Conservation (phyloP, 352 stramenopile genomes). For the Globisporangium polare region DNA sequence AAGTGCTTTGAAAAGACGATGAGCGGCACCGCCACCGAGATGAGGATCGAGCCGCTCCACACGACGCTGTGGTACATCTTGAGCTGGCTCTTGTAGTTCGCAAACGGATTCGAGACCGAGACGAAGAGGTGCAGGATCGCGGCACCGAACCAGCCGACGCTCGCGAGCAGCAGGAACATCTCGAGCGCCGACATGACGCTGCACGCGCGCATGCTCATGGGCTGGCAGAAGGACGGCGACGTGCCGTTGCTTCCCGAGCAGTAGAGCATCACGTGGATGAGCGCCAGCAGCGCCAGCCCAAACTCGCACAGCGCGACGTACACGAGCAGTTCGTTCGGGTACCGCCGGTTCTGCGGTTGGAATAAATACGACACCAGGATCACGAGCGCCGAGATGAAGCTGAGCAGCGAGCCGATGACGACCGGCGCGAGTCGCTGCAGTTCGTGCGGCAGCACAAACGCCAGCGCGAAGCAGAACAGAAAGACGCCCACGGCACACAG, state of each 20-base stretch:
- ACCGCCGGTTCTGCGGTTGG: slow-evolving; percentile 27
- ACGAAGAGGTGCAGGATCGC: slow-evolving; percentile 73
- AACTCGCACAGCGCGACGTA: slow-evolving; percentile 64
- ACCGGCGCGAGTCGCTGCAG: slow-evolving; percentile 40
- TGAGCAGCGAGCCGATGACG: slow-evolving; percentile 44
- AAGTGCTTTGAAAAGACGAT: slow-evolving; percentile 34
- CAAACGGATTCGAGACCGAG: slow-evolving; percentile 71
- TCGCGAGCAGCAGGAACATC: slow-evolving; percentile 58
- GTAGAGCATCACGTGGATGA: slow-evolving; percentile 41
- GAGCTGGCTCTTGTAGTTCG: slow-evolving; percentile 62
- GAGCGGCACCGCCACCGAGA: slow-evolving; percentile 36
- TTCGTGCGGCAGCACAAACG: slow-evolving; percentile 33
- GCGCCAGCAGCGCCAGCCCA: slow-evolving; percentile 37
- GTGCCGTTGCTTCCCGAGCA: slow-evolving; percentile 22
- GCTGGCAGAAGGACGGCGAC: slow-evolving; percentile 19
- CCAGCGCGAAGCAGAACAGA: slow-evolving; percentile 35
- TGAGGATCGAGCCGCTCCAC: slow-evolving; percentile 41
- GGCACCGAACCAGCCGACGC: slow-evolving; percentile 64
- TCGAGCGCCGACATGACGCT: slow-evolving; percentile 34
- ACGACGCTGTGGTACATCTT: slow-evolving; percentile 51
- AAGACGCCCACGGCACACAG: slow-evolving; percentile 23
- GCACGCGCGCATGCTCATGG: slow-evolving; percentile 37
- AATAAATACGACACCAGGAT: slow-evolving; percentile 54
- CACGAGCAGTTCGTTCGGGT: slow-evolving; percentile 65
- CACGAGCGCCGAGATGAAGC: slow-evolving; percentile 42